Evolutionary conservation across 306 rosid genomes (phyloP), one percentile per base, ranked within the genome.

Genomic region (Canavalia ensiformis): DNA sequence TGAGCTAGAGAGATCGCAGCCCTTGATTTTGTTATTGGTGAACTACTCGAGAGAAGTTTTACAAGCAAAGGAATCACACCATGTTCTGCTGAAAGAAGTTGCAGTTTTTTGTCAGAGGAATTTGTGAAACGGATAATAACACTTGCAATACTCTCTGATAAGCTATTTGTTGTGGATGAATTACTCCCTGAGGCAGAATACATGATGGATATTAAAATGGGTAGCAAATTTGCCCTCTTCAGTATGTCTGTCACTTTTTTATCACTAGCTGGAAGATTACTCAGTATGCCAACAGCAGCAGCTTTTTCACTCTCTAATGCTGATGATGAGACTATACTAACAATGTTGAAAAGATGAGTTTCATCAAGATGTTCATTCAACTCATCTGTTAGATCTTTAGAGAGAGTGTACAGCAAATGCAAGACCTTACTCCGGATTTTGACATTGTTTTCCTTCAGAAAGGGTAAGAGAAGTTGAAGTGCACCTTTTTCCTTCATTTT

Each of bases 1-100:
- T 92, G 98, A 63, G 97, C 91, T 8, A 94, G 83, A 44, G 97
- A 90, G 5, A 75, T 86, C 57, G 97, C 97, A n/a, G 97, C 98
- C 72, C 86, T 87, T 62, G 82, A 72, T 86, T 91, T 90, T 18
- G 91, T 87, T 78, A 88, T 39, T 0, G 86, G 70, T 4, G 97
- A 88, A 55, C 88, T 89, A 9, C 85, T 88, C 6, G 91, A 91
- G 58, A 94, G 94, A 41, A 90, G 68, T 82, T 89, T 92, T 49
- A 92, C 88, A 3, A 94, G 97, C 84, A 92, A 80, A 12, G 97
- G 95, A 62, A 92, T 90, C 67, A 89, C 90, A 57, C 98, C 97
- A 0, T 90, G 92, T 78, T 91, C 94, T 28, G 89, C 97, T 33
- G 93, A 85, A 64, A 88, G 80, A 28, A 83, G 88, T 79, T 94